Base-by-base conservation (phyloP, 169 alveolate genomes). In the Plasmodium gallinaceum region DNA sequence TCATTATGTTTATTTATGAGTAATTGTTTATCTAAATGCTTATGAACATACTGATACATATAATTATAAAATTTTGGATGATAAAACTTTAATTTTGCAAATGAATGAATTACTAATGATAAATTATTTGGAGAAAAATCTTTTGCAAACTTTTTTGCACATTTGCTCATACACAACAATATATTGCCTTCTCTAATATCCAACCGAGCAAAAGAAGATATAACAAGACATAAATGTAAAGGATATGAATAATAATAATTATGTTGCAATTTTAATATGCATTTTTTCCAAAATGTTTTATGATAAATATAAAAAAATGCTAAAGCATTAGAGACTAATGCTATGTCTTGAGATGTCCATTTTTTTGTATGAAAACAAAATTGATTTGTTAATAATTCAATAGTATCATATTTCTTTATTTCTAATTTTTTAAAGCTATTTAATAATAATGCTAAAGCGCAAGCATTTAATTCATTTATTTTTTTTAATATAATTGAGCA, bases 371-470 rank as follows among this genome's bases (percentile, higher is more conserved):
- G 90, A 54, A 68, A 37, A 48, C 91, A 69, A 70, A 94, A 93
- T 88, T 94, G 94, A 83, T 94, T 94, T 24, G 96, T 91, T 48
- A 92, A 93, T 73, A 94, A 68, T 75, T 94, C 95, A 18, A 94
- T 88, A 52, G 94, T 88, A 71, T 93, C 95, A 74, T 93, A 91
- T 75, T 94, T 93, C 45, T 74, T 73, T 32, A 91, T 58, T 54
- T 94, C 95, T 45, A 94, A 74, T 58, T 92, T 86, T 91, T 94
- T 94, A 78, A 92, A 46, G 9, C 95, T 65, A 74, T 94, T 94
- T 83, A 94, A 88, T 76, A 94, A 86, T 51, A 94, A 72, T 4
- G 96, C 88, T 22, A 88, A 43, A 14, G 96, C 96, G 46, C 95
- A 88, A 52, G 92, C 61, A 7, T 92, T 89, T 16, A 92, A 66